These are phyloP conservation scores for Phyllosticta citriasiana DNA, from an alignment of 2,329 filamentous ascomycete genomes.

Conservation along the genomic window DNA sequence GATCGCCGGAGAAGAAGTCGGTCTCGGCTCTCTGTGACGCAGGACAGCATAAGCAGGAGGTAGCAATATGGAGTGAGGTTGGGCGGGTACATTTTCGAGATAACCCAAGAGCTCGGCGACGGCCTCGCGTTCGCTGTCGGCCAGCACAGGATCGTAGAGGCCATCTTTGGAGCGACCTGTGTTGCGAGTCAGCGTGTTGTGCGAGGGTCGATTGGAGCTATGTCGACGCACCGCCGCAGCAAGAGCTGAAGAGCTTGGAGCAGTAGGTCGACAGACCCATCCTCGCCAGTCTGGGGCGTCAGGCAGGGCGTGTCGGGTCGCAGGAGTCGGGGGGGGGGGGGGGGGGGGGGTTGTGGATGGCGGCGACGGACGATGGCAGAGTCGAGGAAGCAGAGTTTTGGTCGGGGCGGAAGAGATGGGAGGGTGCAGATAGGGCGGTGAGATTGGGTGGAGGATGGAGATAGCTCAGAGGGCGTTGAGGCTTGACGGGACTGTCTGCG, in stretches of 20 bases:
- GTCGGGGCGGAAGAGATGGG: not conserved
- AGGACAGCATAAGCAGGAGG: slow-evolving; percentile 11
- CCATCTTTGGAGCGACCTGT: slow-evolving; percentile 37
- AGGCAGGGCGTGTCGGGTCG: slow-evolving; percentile 3
- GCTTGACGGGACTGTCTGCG: slow-evolving; percentile 9
- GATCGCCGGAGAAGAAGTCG: slow-evolving; percentile 96
- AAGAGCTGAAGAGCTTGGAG: slow-evolving; percentile 26
- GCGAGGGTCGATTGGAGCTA: slow-evolving; percentile 1
- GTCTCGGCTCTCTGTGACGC: slow-evolving; percentile 75
- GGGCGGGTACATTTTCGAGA: slow-evolving; percentile 72
- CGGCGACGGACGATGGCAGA: slow-evolving; percentile 2
- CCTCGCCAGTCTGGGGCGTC: slow-evolving; percentile 12
- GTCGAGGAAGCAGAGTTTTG: not conserved
- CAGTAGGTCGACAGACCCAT: slow-evolving; percentile 29
- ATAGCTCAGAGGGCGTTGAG: slow-evolving; percentile 6
- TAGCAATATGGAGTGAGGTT: slow-evolving; percentile 22
- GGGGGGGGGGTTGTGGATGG: not conserved
- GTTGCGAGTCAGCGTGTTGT: slow-evolving; percentile 15
- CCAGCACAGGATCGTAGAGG: slow-evolving; percentile 54
- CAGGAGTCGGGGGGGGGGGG: not conserved
- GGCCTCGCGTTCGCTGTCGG: slow-evolving; percentile 92
- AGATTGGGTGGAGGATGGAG: slow-evolving; percentile 10
- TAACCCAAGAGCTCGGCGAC: slow-evolving; percentile 92
- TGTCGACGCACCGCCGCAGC: slow-evolving; percentile 27
- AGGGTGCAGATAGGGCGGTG: slow-evolving; percentile 5